These are phyloP conservation scores for Agrocybe praecox DNA, from an alignment of 768 basidiomycete species.

Conservation along the genomic window DNA sequence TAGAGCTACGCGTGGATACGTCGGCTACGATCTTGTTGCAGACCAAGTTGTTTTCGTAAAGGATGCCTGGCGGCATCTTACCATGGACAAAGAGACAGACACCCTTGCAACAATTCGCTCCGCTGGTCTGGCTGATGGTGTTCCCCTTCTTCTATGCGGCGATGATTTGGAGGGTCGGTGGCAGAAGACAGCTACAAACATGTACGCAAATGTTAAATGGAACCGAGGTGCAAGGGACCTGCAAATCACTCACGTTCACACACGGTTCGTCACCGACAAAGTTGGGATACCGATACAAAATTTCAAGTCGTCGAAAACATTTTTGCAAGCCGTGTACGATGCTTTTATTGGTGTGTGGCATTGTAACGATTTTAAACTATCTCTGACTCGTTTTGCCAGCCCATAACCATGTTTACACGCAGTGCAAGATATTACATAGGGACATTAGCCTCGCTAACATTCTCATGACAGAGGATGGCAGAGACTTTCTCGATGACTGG, in stretches of 20 bases:
- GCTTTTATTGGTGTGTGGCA: too few species aligned
- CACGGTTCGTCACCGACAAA: background rate
- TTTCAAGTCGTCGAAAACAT: too few species aligned
- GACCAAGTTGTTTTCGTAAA: conserved; percentile 26
- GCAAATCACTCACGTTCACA: background rate
- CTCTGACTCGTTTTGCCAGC: conserved; percentile 10
- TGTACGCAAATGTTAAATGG: background rate
- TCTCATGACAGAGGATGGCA: conserved; percentile 13
- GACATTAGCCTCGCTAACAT: conserved; percentile 28
- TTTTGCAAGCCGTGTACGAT: too few species aligned
- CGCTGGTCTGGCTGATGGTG: conserved; percentile 8
- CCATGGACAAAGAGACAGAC: conserved; percentile 18
- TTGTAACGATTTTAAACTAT: too few species aligned
- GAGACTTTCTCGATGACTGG: conserved; percentile 26
- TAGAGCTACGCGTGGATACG: conserved; percentile 19
- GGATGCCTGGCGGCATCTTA: conserved; percentile 26
- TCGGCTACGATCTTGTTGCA: conserved; percentile 10
- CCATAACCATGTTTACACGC: conserved; percentile 18
- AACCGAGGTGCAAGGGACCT: background rate
- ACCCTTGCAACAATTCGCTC: conserved; percentile 18
- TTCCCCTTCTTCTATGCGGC: conserved; percentile 19
- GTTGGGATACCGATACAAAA: background rate
- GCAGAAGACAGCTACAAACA: background rate
- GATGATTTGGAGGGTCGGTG: background rate
- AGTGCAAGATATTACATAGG: conserved; percentile 22